Conservation (phyloP, 2,329 filamentous ascomycete genomes). For the Metarhizium humberi region DNA sequence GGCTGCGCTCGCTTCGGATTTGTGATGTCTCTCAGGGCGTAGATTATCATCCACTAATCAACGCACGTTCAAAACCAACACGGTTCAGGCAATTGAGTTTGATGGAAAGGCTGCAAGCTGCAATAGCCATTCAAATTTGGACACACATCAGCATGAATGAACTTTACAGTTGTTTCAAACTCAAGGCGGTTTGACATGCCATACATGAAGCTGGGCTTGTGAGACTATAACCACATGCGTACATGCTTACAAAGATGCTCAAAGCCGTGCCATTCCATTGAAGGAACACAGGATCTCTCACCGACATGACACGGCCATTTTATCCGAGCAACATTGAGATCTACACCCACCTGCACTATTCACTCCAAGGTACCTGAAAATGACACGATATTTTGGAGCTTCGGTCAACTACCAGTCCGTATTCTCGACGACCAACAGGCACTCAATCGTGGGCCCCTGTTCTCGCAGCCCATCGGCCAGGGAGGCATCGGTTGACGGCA, state of each 20-base stretch:
- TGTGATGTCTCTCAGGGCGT: too few relatives aligned
- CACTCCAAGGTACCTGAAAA: neutral
- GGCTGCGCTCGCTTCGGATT: neutral
- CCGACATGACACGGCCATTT: slow-evolving; percentile 4
- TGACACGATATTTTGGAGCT: neutral
- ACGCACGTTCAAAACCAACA: too few relatives aligned
- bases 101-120: too few relatives aligned
- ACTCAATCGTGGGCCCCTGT: neutral
- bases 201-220: neutral
- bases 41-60: too few relatives aligned
- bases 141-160: neutral
- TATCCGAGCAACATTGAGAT: neutral
- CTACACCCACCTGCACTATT: neutral
- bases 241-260: neutral
- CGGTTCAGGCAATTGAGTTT: too few relatives aligned
- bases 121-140: too few relatives aligned
- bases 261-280: neutral
- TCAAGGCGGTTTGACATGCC: neutral
- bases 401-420: neutral
- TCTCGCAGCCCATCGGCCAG: neutral
- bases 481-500: neutral
- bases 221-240: neutral
- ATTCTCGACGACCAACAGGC: neutral
- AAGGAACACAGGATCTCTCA: slow-evolving; percentile 3
- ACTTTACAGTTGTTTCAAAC: neutral